Evolutionary conservation across 2,329 filamentous ascomycete species (phyloP), one percentile per base, ranked within the genome.

Genomic region (Pseudogymnoascus sp.): DNA sequence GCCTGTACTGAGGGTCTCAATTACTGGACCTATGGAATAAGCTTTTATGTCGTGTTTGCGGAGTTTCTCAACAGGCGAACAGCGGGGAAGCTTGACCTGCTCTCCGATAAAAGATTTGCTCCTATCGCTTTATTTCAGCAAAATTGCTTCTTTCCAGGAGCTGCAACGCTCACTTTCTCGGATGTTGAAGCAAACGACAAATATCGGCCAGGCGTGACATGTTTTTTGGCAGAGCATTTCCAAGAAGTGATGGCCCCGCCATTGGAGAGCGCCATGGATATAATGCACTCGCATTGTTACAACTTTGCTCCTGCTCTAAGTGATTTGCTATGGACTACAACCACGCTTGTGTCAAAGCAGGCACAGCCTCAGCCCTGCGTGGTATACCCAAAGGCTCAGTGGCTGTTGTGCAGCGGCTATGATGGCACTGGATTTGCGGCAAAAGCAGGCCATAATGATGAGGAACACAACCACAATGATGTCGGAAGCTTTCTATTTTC

Each of bases 201-300:
- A 57, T 57, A 57, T 29, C 47, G 26, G 8, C 47, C 47, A 16
- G 47, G 47, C 1, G 26, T 57, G n/a, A 57, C 47, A 31, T 57
- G 47, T 31, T 57, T 57, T 57, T 34, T 57, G n/a, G 47, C 26
- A 31, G 47, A 57, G 4, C 8, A 57, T 18, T 57, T 57, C 10
- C 6, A 34, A 16, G 47, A 31, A 31, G 23, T 57, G 4, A 57
- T 57, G 47, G 47, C n/a, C n/a, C 47, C 47, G 0, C 47, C 47
- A 1, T 18, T 57, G 2, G 26, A 34, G n/a, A 57, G 47, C 26
- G 47, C 47, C 10, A 57, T 57, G 47, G 47, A 31, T 57, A 3
- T 57, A 18, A 57, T 57, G 47, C 47, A 57, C 47, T 57, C 47
- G 26, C 47, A 57, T 57, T 57, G 47, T 12, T 57, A 57, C 26